Base-by-base conservation (phyloP, 2,329 filamentous ascomycete genomes). In the Biscogniauxia marginata region DNA sequence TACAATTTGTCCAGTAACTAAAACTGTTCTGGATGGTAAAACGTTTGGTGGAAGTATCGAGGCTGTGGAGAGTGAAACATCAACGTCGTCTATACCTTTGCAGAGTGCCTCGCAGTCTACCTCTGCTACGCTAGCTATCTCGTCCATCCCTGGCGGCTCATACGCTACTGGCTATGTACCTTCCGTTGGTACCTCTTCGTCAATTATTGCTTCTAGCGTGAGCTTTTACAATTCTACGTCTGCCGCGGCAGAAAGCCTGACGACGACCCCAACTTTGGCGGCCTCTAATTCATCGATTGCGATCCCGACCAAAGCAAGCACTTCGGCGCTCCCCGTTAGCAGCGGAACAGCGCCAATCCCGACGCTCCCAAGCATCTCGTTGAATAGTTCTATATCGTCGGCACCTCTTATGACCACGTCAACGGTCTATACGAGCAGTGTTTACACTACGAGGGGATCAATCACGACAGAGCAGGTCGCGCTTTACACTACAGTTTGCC, bases 1-100 rank as follows among this genome's bases (percentile, higher is more conserved):
- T 4, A 71, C 69, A 3, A 52, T 71, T 39, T 71, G 67, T 44
- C 67, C 69, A n/a, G 61, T 71, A 9, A 69, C 67, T 11, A 58
- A 67, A 7, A 68, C 66, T n/a, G 25, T 69, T n/a, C 56, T 69
- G 43, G 67, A 69, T 53, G 66, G 63, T 8, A 67, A 54, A 25
- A 69, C 67, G 1, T 69, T 57, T 20, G 61, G 57, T 46, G 63
- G 61, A 52, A 56, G 55, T 8, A 45, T 50, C 48, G 52, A 50
- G 18, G 34, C 46, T 19, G 53, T 50, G 4, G 52, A 47, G 11
- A 56, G 53, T 7, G 54, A 53, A 8, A 25, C 61, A 9, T 5
- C 59, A 13, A 39, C 54, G 13, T 24, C 55, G 18, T 56, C 53
- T 4, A 21, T 23, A 16, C 45, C 24, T 46, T 18, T 11, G 1